These are phyloP conservation scores for Rhinocladiella similis DNA, from an alignment of 2,329 filamentous ascomycete genomes.

Conservation along the genomic window DNA sequence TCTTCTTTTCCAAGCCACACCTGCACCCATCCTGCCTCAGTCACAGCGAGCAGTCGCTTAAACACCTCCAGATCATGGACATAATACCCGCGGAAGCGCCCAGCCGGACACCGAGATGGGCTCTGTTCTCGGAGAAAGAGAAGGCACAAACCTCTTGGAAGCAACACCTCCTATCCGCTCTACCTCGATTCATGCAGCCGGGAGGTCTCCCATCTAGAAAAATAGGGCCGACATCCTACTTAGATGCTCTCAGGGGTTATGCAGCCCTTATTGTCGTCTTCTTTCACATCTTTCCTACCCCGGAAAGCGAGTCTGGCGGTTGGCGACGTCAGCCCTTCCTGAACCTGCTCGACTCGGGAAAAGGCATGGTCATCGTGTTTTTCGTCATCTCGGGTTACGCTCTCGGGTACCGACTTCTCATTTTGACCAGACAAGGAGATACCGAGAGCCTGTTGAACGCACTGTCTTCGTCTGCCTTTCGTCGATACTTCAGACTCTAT, in stretches of 20 bases:
- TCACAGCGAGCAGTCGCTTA: no score
- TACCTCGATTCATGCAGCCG: neutral
- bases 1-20: no score
- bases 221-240: neutral
- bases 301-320: neutral
- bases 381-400: neutral
- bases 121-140: neutral
- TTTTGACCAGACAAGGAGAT: neutral
- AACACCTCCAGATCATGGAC: no score
- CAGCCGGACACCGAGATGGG: neutral
- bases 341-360: neutral
- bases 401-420: neutral
- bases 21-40: no score
- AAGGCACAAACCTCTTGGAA: neutral
- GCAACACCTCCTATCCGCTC: neutral
- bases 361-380: neutral
- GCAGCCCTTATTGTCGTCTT: neutral
- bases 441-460: neutral
- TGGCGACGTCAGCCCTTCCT: neutral
- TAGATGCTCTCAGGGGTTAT: neutral
- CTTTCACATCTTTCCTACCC: neutral
- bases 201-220: neutral
- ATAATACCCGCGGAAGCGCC: no score
- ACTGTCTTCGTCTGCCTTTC: neutral
- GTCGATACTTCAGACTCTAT: neutral